Percentiles rank a stretch among this genome's conserved stretches.
These are phyloP conservation scores for Cercospora zeina DNA, from an alignment of 2,329 filamentous ascomycete genomes.

Conservation along the genomic window DNA sequence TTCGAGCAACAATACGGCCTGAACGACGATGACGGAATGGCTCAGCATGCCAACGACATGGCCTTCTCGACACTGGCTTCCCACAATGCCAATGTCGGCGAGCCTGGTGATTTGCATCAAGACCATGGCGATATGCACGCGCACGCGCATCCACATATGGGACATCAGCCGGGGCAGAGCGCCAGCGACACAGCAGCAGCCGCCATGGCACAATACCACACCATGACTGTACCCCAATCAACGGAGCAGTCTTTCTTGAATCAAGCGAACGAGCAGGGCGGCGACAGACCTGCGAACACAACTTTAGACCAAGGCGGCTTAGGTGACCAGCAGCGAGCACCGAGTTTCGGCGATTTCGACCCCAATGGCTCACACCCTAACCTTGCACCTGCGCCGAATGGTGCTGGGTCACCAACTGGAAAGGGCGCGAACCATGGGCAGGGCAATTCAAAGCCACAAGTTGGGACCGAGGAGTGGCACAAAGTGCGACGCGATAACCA, in stretches of 20 bases:
- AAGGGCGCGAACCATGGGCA: slow-evolving; percentile 20
- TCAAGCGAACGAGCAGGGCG: slow-evolving; percentile 26
- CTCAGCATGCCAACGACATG: slow-evolving; percentile 46
- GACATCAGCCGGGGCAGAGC: slow-evolving; percentile 43
- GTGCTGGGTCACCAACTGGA: slow-evolving; percentile 47
- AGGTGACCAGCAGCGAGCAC: slow-evolving; percentile 25
- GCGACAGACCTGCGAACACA: slow-evolving; percentile 28
- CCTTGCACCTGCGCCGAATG: slow-evolving; percentile 31
- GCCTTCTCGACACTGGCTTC: slow-evolving; percentile 43
- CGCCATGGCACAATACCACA: slow-evolving; percentile 52
- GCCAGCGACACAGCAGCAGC: slow-evolving; percentile 63
- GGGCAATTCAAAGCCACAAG: slow-evolving; percentile 66
- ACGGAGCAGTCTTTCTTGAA: slow-evolving; percentile 53
- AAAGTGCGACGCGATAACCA: slow-evolving; percentile 96
- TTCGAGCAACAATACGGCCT: slow-evolving; percentile 42
- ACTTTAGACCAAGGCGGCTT: slow-evolving; percentile 27
- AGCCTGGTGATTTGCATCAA: slow-evolving; percentile 20
- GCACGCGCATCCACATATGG: slow-evolving; percentile 19
- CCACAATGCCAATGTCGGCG: slow-evolving; percentile 33
- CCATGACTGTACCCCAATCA: slow-evolving; percentile 58
- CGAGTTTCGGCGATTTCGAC: slow-evolving; percentile 33
- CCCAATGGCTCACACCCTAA: slow-evolving; percentile 12
- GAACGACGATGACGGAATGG: slow-evolving; percentile 39
- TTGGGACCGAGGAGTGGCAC: slow-evolving; percentile 98
- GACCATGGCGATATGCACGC: slow-evolving; percentile 26